Percentiles rank a stretch among this genome's conserved stretches.
phyloP scores from a whole-genome alignment of 2,329 filamentous ascomycete genomes.

The Pleoardoris graminearum region DNA sequence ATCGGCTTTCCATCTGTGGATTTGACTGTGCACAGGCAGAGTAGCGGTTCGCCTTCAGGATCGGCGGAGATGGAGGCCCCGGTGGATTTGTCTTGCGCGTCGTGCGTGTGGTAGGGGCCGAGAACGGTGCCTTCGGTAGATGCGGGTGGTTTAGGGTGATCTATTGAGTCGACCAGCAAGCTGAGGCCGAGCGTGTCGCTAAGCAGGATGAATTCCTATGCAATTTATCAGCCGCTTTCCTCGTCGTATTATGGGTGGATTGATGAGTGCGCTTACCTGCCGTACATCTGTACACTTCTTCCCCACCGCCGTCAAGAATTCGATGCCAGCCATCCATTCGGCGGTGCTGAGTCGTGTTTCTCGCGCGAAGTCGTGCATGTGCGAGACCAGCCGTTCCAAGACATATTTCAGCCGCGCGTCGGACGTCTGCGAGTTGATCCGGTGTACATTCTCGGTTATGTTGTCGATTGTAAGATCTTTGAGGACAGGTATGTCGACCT shows the following conservation, averaged over 20 bases:
- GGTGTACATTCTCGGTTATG: conserved; percentile 74
- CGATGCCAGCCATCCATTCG: conserved; percentile 76
- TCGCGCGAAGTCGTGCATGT: conserved; percentile 80
- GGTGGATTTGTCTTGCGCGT: conserved; percentile 61
- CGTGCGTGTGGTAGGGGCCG: conserved; percentile 82
- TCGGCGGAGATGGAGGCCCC: conserved; percentile 70
- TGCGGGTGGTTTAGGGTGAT: conserved; percentile 74
- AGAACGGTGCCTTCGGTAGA: conserved; percentile 79
- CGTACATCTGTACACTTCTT: conserved; percentile 75
- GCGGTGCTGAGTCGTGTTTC: conserved; percentile 75
- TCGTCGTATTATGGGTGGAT: background rate
- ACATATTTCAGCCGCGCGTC: conserved; percentile 71
- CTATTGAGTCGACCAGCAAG: conserved; percentile 78
- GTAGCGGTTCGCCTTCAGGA: conserved; percentile 67
- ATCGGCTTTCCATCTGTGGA: conserved; percentile 68
- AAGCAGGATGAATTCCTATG: conserved; percentile 77
- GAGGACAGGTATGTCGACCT: conserved; percentile 56
- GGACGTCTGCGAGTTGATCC: conserved; percentile 71
- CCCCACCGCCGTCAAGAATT: conserved; percentile 72
- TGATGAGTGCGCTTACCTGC: conserved; percentile 54
- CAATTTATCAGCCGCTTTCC: background rate
- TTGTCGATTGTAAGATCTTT: conserved; percentile 78
- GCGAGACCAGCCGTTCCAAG: conserved; percentile 73
- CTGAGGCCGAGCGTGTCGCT: conserved; percentile 79
- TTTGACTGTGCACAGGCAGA: conserved; percentile 73